phyloP scores from a whole-genome alignment of 768 basidiomycete species.

The Boletus fagicola region DNA sequence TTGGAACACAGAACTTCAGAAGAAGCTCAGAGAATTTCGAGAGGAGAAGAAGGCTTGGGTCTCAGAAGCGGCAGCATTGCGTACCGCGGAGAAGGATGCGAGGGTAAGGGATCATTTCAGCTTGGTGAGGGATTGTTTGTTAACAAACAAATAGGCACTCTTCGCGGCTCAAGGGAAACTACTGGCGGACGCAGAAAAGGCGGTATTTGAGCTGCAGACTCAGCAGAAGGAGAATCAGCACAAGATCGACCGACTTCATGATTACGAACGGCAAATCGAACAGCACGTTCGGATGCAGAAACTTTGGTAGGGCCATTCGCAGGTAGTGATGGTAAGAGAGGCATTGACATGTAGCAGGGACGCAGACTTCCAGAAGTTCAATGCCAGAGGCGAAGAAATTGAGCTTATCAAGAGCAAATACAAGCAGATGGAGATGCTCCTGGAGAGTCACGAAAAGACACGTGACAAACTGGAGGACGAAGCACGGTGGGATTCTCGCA shows the following conservation, averaged over 20 bases:
- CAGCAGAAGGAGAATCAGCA: slow-evolving; percentile 74
- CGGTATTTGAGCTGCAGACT: slow-evolving; percentile 72
- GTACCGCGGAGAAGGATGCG: slow-evolving; percentile 68
- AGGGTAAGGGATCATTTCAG: slow-evolving; percentile 41
- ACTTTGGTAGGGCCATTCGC: slow-evolving; percentile 59
- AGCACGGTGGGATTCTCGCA: slow-evolving; percentile 46
- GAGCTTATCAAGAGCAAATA: slow-evolving; percentile 54
- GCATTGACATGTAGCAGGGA: slow-evolving; percentile 50
- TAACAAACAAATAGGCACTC: slow-evolving; percentile 44
- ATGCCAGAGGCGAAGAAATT: slow-evolving; percentile 59
- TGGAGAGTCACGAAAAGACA: slow-evolving; percentile 57
- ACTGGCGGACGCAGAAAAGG: slow-evolving; percentile 63
- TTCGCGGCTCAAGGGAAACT: slow-evolving; percentile 69
- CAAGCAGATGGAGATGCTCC: slow-evolving; percentile 62
- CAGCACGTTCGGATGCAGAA: slow-evolving; percentile 74
- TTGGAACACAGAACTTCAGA: slow-evolving; percentile 81
- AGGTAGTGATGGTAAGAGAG: not conserved
- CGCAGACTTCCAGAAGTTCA: slow-evolving; percentile 67
- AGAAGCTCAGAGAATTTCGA: slow-evolving; percentile 68
- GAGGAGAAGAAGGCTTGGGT: slow-evolving; percentile 82
- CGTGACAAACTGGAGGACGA: slow-evolving; percentile 55
- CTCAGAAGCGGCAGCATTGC: slow-evolving; percentile 63
- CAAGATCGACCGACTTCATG: slow-evolving; percentile 75
- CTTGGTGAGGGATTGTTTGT: not conserved
- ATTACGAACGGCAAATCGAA: slow-evolving; percentile 87